phyloP scores from a whole-genome alignment of 441 rosid genomes.

The Erodium texanum region DNA sequence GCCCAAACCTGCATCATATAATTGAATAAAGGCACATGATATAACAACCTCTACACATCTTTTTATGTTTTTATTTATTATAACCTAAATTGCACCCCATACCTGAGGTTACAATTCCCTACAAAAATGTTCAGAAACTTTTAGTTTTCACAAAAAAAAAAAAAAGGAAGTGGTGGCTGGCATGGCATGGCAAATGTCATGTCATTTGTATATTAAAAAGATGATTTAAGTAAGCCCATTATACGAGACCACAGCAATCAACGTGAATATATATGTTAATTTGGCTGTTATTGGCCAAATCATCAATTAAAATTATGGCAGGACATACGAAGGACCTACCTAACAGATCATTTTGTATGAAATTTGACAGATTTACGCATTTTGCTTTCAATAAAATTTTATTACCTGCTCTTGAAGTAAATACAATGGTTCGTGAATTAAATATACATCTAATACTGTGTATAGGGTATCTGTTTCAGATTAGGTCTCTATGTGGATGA shows the following conservation, averaged over 20 bases:
- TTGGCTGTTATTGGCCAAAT: not conserved
- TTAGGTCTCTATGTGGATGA: no score
- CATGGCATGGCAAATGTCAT: not conserved
- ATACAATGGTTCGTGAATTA: not conserved
- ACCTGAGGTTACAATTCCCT: not conserved
- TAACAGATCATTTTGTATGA: not conserved
- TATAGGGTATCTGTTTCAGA: no score
- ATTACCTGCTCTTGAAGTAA: not conserved
- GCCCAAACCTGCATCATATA: constrained; percentile 19
- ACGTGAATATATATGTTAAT: not conserved
- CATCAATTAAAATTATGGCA: not conserved
- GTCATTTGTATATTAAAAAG: not conserved
- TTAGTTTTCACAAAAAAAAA: not conserved
- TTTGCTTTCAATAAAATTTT: not conserved
- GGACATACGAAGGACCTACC: not conserved
- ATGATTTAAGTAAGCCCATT: not conserved
- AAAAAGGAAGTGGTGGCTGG: no score
- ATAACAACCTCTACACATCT: not conserved
- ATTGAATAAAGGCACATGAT: not conserved
- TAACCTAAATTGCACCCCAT: no score
- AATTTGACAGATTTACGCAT: not conserved
- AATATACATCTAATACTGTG: no score
- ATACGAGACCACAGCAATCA: not conserved
- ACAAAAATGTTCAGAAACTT: no score
- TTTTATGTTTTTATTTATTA: no score